These are phyloP conservation scores for Rhizoclosmatium sp. DNA, from an alignment of 192 early-diverging fungal genomes.

Conservation along the genomic window DNA sequence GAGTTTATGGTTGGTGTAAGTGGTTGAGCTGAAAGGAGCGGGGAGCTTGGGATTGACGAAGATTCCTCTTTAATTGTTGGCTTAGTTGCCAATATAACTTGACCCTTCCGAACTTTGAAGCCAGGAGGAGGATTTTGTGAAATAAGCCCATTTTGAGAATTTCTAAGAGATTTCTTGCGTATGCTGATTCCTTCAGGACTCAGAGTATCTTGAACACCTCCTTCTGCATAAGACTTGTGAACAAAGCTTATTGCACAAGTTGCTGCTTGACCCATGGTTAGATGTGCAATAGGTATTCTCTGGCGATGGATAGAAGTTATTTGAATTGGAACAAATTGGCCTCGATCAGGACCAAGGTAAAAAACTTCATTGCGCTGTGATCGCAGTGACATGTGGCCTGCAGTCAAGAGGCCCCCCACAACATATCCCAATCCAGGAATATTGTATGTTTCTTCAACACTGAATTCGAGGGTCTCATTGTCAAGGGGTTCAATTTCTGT, in stretches of 20 bases:
- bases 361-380: constrained; percentile 33
- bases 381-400: constrained; percentile 44
- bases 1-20: not conserved
- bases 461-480: constrained; percentile 56
- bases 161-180: not conserved
- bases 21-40: not conserved
- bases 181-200: not conserved
- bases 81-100: constrained; percentile 28
- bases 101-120: constrained; percentile 46
- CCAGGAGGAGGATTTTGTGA: constrained; percentile 20
- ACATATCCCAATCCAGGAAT: constrained; percentile 66
- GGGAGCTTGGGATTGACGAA: not conserved
- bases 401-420: constrained; percentile 51
- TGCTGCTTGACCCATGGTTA: constrained; percentile 77
- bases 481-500: constrained; percentile 40
- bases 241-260: constrained; percentile 71
- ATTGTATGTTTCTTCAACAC: constrained; percentile 84
- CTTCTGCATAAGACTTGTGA: constrained; percentile 11
- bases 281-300: constrained; percentile 73
- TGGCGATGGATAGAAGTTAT: constrained; percentile 85
- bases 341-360: constrained; percentile 74
- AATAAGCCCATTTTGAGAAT: not conserved
- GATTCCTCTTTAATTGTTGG: not conserved
- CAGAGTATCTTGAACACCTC: not conserved
- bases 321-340: constrained; percentile 70